These are phyloP conservation scores for Ulmus americana DNA, from an alignment of 331 rosid species.

Conservation along the genomic window DNA sequence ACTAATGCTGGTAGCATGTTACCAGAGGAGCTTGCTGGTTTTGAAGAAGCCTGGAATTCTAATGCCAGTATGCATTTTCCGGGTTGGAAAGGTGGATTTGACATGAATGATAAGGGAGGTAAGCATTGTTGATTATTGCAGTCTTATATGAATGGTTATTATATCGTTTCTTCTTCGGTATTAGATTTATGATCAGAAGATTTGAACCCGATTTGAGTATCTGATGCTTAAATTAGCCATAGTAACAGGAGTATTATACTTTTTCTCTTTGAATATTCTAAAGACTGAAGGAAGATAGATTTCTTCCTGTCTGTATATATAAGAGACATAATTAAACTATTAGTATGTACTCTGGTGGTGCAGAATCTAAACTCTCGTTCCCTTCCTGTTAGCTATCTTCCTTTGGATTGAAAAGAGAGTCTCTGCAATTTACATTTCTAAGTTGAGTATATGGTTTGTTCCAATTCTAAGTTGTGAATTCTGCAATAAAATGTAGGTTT, in stretches of 20 bases:
- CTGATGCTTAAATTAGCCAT: background rate
- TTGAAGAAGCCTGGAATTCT: conserved; percentile 70
- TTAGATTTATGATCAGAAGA: background rate
- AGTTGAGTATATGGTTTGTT: background rate
- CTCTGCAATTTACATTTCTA: no score
- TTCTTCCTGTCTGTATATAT: no score
- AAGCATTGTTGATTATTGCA: conserved; percentile 1
- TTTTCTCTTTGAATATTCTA: no score
- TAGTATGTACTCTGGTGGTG: background rate
- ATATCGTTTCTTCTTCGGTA: background rate
- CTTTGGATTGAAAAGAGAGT: background rate
- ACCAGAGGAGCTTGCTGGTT: conserved; percentile 66
- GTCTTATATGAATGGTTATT: background rate
- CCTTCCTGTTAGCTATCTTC: background rate
- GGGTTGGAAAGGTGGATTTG: conserved; percentile 26
- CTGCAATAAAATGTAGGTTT: conserved; percentile 30
- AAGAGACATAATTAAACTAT: background rate
- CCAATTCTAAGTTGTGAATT: background rate
- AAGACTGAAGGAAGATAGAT: no score
- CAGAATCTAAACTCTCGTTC: background rate
- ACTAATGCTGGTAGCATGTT: background rate
- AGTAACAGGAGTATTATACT: no score
- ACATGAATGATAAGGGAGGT: conserved; percentile 32
- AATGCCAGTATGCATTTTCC: conserved; percentile 35
- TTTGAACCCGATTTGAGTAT: background rate